phyloP scores from a whole-genome alignment of 2,329 filamentous ascomycete species.

The Aspergillus alliaceus region DNA sequence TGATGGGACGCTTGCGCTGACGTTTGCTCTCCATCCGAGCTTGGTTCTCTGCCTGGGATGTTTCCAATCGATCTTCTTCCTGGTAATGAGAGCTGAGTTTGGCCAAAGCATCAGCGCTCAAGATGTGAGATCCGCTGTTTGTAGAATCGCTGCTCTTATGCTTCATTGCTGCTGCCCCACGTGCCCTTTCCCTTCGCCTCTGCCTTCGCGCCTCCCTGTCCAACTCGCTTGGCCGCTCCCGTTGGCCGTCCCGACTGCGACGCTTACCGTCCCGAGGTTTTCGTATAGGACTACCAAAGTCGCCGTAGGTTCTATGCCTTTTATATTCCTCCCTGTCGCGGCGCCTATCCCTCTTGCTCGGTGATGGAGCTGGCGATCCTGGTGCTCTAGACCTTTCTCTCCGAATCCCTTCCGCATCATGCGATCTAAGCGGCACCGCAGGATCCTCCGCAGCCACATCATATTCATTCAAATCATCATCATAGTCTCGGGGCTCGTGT shows the following conservation, averaged over 20 bases:
- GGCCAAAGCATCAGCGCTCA: conserved; percentile 61
- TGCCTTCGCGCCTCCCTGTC: conserved; percentile 26
- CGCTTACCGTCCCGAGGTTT: conserved; percentile 9
- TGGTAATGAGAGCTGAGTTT: conserved; percentile 65
- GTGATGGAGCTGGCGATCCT: conserved; percentile 38
- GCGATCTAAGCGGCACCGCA: conserved; percentile 5
- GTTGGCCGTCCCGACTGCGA: conserved; percentile 10
- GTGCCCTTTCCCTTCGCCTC: conserved; percentile 22
- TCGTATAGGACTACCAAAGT: conserved; percentile 28
- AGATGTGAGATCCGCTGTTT: conserved; percentile 42
- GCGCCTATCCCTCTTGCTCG: conserved; percentile 32
- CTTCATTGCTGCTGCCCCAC: conserved; percentile 29
- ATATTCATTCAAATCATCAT: conserved; percentile 19
- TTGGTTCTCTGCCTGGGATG: conserved; percentile 38
- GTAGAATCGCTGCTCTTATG: conserved; percentile 44
- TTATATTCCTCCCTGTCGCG: conserved; percentile 35
- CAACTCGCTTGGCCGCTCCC: conserved; percentile 22
- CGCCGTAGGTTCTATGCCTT: conserved; percentile 26
- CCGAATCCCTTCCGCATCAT: conserved; percentile 13
- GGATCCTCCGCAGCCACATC: conserved; percentile 13
- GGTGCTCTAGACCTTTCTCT: conserved; percentile 32
- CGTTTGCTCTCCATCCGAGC: conserved; percentile 25
- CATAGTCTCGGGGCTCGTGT: neutral
- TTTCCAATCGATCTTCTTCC: conserved; percentile 50
- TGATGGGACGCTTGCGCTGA: conserved; percentile 26